These are phyloP conservation scores for Blastomyces parvus DNA, from an alignment of 2,329 filamentous ascomycete species.

Conservation along the genomic window DNA sequence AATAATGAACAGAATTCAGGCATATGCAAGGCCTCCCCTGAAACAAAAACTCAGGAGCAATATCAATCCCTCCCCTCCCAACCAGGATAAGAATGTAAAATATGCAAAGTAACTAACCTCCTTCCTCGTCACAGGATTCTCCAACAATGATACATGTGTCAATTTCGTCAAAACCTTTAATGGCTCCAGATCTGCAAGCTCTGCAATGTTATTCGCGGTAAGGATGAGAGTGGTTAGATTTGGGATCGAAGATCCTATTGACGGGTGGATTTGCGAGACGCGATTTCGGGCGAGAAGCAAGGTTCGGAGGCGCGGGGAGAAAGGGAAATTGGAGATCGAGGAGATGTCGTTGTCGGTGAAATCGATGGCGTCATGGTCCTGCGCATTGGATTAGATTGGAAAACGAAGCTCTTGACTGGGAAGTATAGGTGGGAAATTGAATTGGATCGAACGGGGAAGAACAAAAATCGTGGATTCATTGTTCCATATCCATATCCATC, in stretches of 20 bases:
- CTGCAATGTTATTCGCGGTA: slow-evolving; percentile 68
- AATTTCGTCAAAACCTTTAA: slow-evolving; percentile 58
- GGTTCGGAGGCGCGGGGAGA: slow-evolving; percentile 77
- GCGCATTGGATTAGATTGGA: slow-evolving; percentile 9
- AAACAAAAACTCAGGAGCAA: background rate
- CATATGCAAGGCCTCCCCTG: too few relatives aligned
- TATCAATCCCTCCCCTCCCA: background rate
- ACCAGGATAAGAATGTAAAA: background rate
- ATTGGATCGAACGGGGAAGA: background rate
- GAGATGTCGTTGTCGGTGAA: slow-evolving; percentile 97
- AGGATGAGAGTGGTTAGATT: slow-evolving; percentile 74
- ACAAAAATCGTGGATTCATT: too few relatives aligned
- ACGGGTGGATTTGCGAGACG: slow-evolving; percentile 68
- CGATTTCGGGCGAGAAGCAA: slow-evolving; percentile 86
- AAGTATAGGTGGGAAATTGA: background rate
- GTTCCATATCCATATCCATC: background rate
- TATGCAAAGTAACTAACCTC: slow-evolving; percentile 54
- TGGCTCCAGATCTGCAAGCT: slow-evolving; percentile 82
- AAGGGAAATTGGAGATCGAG: slow-evolving; percentile 80
- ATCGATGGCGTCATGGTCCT: slow-evolving; percentile 96
- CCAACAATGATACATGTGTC: slow-evolving; percentile 69
- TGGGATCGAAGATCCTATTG: slow-evolving; percentile 64
- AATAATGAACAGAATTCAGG: too few relatives aligned
- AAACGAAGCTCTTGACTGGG: background rate
- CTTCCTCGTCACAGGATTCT: slow-evolving; percentile 85